Base-by-base conservation (phyloP, 306 rosid species). In the Parietaria judaica region DNA sequence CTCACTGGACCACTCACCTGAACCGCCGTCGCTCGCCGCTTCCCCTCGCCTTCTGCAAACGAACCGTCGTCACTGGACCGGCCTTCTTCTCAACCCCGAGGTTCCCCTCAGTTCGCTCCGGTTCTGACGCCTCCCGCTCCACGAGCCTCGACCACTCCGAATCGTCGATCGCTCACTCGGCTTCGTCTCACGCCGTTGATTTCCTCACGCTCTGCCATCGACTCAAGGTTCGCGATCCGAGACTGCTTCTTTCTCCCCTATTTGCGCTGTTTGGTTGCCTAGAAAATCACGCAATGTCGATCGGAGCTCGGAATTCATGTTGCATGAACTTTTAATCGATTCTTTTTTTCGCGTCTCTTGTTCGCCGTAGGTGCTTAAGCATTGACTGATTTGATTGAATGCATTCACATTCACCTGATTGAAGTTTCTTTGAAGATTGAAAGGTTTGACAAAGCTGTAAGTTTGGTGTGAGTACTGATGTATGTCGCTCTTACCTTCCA, bases 171-270 rank as follows among this genome's bases (percentile, higher is more conserved):
- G 80, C 72, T 44, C 76, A 78, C 4, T 51, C 71, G 39, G 60
- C 43, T 54, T 75, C 80, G 15, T 65, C 92, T 3, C 60, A 86
- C 31, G 87, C 75, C 3, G 78, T 90, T 31, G 95, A 91, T 85
- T 91, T 91, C 74, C 95, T 91, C 60, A 91, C 97, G 51, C 77
- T 91, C 81, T 87, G 95, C 36, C 76, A 77, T 58, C 68, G 80
- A 8, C 97, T 91, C 55, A 91, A 91, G 97, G 96, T 82, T 74
- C 58, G 15, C 8, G 11, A 13, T 7, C 12, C 57, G 47, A 41
- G 5, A 55, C 14, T 49, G 8, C 53, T 49, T n/a, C 10, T 49
- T 58, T 45, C 58, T 15, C 55, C 23, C 14, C 49, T 23, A 43
- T 49, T 15, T 37, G 14, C 31, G 23, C 51, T 35, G 64, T 39